Percentiles rank a stretch among this genome's conserved stretches.
phyloP scores from a whole-genome alignment of 1,139 yeast genomes.

The Kazachstania sp. region DNA sequence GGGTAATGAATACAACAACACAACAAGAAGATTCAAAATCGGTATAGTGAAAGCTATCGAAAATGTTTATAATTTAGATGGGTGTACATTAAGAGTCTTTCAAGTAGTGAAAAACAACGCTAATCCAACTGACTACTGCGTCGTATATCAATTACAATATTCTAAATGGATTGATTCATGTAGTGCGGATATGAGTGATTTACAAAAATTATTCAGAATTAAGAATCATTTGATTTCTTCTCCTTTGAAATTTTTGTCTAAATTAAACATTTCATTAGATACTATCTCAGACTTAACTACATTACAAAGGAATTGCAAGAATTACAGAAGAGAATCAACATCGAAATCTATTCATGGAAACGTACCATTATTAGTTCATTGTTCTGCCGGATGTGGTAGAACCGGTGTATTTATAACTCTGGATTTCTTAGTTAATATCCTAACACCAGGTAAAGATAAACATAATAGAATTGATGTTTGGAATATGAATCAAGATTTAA shows the following conservation, averaged over 20 bases:
- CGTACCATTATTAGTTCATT: conserved; percentile 61
- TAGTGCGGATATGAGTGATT: conserved; percentile 46
- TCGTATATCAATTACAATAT: conserved; percentile 60
- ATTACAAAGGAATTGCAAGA: conserved; percentile 3
- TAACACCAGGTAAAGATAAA: conserved; percentile 26
- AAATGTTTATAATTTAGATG: conserved; percentile 26
- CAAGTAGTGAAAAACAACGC: conserved; percentile 17
- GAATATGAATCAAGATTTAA: conserved; percentile 32
- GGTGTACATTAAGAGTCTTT: conserved; percentile 30
- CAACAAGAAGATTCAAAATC: conserved; percentile 18
- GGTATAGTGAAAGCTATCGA: conserved; percentile 27
- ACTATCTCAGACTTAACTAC: not conserved
- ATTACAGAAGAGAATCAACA: not conserved
- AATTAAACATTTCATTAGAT: conserved; percentile 10
- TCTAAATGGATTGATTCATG: conserved; percentile 81
- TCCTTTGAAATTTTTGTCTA: conserved; percentile 12
- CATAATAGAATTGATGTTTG: conserved; percentile 30
- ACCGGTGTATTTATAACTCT: conserved; percentile 79
- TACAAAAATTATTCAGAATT: conserved; percentile 44
- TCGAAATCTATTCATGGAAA: not conserved
- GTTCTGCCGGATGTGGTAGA: conserved; percentile 91
- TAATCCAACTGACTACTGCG: conserved; percentile 27
- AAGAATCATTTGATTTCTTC: conserved; percentile 36
- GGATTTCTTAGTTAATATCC: conserved; percentile 51
- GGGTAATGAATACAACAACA: conserved; percentile 30